Conservation (phyloP, 1,284 basidiomycete genomes). For the Stereum hirsutum region DNA sequence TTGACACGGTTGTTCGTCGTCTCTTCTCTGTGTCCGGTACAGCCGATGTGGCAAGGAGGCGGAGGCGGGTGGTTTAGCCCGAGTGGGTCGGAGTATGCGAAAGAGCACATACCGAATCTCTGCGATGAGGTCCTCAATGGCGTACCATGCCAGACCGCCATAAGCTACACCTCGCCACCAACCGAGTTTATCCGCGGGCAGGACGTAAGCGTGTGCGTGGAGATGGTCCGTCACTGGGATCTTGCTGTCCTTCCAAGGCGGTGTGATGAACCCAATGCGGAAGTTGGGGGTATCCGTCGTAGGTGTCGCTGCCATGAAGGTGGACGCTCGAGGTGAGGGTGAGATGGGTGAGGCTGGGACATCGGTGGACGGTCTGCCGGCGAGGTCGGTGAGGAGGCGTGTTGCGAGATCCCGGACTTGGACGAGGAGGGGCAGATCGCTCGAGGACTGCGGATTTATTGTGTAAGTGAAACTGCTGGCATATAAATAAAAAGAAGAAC, state of each 20-base stretch:
- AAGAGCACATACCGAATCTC: constrained; percentile 54
- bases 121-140: constrained; percentile 67
- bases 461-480: not conserved
- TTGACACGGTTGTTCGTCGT: constrained; percentile 69
- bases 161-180: constrained; percentile 68
- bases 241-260: constrained; percentile 64
- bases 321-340: constrained; percentile 17
- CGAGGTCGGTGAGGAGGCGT: constrained; percentile 41
- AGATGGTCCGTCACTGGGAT: constrained; percentile 72
- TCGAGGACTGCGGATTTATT: constrained; percentile 45
- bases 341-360: constrained; percentile 24
- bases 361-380: too few species aligned
- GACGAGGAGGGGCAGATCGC: constrained; percentile 62
- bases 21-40: constrained; percentile 39
- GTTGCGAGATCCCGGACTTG: constrained; percentile 49
- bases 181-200: constrained; percentile 51
- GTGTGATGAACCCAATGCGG: constrained; percentile 66
- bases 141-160: constrained; percentile 61
- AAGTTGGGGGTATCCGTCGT: constrained; percentile 23
- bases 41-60: not conserved
- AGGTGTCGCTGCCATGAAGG: constrained; percentile 8
- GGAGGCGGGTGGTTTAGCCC: not conserved
- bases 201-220: constrained; percentile 64
- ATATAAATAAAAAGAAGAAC: not conserved
- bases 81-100: constrained; percentile 4